Conservation (phyloP, 2,329 filamentous ascomycete genomes). For the Domatiomyces globalis region DNA sequence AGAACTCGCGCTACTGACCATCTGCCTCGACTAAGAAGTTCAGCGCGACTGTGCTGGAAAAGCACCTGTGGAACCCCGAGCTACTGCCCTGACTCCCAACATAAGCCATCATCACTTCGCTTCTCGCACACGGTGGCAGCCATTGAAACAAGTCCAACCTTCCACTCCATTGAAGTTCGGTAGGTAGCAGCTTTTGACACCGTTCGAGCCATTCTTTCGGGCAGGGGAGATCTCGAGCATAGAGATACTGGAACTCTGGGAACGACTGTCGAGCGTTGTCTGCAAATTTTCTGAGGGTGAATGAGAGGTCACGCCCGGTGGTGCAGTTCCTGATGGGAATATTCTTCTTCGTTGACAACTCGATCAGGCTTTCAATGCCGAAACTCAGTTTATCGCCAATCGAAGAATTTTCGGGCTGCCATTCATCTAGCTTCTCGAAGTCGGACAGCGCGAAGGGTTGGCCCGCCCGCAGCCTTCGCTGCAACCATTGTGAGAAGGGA, state of each 20-base stretch:
- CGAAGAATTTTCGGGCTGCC: constrained; percentile 14
- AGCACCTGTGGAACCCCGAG: constrained; percentile 26
- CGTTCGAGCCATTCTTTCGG: constrained; percentile 22
- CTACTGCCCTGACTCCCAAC: constrained; percentile 23
- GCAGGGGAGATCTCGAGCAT: constrained; percentile 24
- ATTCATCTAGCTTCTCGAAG: constrained; percentile 21
- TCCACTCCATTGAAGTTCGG: constrained; percentile 23
- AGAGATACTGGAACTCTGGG: constrained; percentile 21
- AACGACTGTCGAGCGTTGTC: constrained; percentile 19
- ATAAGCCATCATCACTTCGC: constrained; percentile 27
- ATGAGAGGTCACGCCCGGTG: constrained; percentile 23
- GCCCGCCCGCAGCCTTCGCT: constrained; percentile 20
- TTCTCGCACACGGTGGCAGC: constrained; percentile 22
- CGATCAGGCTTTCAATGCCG: constrained; percentile 22
- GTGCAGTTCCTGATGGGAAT: constrained; percentile 25
- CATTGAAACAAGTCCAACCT: constrained; percentile 24
- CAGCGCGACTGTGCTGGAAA: constrained; percentile 25
- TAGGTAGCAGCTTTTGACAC: constrained; percentile 21
- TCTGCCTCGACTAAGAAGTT: constrained; percentile 24
- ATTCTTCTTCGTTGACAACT: constrained; percentile 23
- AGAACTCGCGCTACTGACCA: constrained; percentile 12
- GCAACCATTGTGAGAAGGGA: constrained; percentile 21
- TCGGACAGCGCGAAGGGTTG: constrained; percentile 25
- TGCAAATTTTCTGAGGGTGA: constrained; percentile 23
- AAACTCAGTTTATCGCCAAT: constrained; percentile 14